phyloP scores from a whole-genome alignment of 345 rosid genomes.

The Psidium guajava region DNA sequence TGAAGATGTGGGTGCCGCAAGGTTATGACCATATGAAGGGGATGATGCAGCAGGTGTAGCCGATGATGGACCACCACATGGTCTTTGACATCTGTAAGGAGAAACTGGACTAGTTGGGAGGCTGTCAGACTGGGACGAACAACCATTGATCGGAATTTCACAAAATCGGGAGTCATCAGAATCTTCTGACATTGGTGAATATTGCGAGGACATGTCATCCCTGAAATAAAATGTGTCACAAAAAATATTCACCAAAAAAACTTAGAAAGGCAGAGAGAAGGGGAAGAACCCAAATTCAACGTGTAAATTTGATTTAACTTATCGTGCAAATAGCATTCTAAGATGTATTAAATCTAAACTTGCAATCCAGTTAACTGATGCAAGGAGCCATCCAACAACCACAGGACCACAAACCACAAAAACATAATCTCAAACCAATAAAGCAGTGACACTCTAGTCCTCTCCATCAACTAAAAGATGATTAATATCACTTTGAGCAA shows the following conservation, averaged over 20 bases:
- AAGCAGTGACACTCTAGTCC: not conserved
- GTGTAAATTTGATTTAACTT: not conserved
- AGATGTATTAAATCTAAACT: not conserved
- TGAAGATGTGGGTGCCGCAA: slow-evolving; percentile 15
- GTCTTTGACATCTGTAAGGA: slow-evolving; percentile 60
- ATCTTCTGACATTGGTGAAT: slow-evolving; percentile 96
- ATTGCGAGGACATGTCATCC: slow-evolving; percentile 78
- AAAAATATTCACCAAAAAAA: not conserved
- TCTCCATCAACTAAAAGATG: not conserved
- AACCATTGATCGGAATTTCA: slow-evolving; percentile 34
- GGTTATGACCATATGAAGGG: slow-evolving; percentile 17
- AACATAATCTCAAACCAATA: not conserved
- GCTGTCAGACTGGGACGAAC: slow-evolving; percentile 65
- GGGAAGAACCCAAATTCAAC: not conserved
- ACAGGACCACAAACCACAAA: not conserved
- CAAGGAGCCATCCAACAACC: not conserved
- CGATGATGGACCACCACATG: slow-evolving; percentile 31
- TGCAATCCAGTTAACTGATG: not conserved
- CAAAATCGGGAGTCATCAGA: slow-evolving; percentile 60
- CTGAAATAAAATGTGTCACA: slow-evolving; percentile 14
- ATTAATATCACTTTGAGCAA: not conserved
- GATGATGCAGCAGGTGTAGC: slow-evolving; percentile 21
- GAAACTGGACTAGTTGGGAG: slow-evolving; percentile 84
- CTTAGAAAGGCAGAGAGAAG: not conserved
- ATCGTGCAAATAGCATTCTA: not conserved